phyloP scores from a whole-genome alignment of 2,329 filamentous ascomycete species.

The Ceratocystis papillata region DNA sequence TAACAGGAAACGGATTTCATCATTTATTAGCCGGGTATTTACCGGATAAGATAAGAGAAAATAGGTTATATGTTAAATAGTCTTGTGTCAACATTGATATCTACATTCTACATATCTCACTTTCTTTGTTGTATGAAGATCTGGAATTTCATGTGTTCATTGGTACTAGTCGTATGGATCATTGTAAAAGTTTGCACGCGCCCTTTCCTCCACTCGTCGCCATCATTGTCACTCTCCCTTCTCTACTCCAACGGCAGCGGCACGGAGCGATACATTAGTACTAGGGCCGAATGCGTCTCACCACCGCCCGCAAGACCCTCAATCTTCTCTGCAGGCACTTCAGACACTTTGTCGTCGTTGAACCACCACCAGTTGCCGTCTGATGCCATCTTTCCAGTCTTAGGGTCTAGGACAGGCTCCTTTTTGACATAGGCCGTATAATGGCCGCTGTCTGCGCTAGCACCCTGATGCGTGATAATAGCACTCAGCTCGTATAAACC shows the following conservation, averaged over 20 bases:
- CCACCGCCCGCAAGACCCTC: slow-evolving; percentile 81
- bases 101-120: too few relatives aligned
- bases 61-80: too few relatives aligned
- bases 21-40: too few relatives aligned
- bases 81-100: too few relatives aligned
- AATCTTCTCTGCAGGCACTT: slow-evolving; percentile 86
- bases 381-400: slow-evolving; percentile 68
- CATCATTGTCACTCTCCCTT: slow-evolving; percentile 7
- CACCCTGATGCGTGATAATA: slow-evolving; percentile 91
- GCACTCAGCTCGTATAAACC: slow-evolving; percentile 90
- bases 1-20: too few relatives aligned
- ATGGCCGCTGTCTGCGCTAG: slow-evolving; percentile 92
- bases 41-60: too few relatives aligned
- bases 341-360: slow-evolving; percentile 93
- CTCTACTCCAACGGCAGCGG: slow-evolving; percentile 46
- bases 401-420: slow-evolving; percentile 57
- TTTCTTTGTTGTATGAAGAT: too few relatives aligned
- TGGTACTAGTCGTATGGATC: slow-evolving; percentile 8
- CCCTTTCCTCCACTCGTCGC: neutral
- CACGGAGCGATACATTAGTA: slow-evolving; percentile 67
- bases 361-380: slow-evolving; percentile 99
- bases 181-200: neutral
- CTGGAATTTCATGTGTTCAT: slow-evolving; percentile 7
- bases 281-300: slow-evolving; percentile 72
- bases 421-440: slow-evolving; percentile 99